Evolutionary conservation across 768 basidiomycete species (phyloP).

Genomic region (Lentinula edodes): DNA sequence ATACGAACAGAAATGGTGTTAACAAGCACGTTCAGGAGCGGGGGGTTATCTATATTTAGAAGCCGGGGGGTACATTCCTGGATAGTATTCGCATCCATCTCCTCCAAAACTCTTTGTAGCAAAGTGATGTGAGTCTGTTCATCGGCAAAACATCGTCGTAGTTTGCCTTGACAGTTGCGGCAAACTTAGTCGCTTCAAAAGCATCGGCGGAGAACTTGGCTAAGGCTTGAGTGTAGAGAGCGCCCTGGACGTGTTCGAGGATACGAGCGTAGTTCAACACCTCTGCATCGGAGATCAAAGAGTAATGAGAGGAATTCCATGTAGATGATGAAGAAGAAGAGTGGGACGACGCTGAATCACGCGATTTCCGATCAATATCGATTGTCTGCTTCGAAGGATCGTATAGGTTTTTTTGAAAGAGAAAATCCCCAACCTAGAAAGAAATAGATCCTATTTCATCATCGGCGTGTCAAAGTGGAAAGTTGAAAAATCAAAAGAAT

Average conservation of each 20-base stretch:
- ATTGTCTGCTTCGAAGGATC: not conserved
- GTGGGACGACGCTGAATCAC: not conserved
- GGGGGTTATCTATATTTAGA: slow-evolving; percentile 29
- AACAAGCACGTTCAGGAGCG: not conserved
- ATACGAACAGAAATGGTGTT: not conserved
- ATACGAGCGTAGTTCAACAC: slow-evolving; percentile 44
- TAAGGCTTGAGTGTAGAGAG: slow-evolving; percentile 42
- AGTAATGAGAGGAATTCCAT: slow-evolving; percentile 50
- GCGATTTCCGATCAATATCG: not conserved
- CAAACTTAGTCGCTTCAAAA: slow-evolving; percentile 46
- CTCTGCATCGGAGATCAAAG: slow-evolving; percentile 2
- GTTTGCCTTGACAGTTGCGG: slow-evolving; percentile 41
- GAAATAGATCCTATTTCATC: slow-evolving; percentile 27
- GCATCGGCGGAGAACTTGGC: slow-evolving; percentile 36
- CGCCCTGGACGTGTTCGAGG: slow-evolving; percentile 42
- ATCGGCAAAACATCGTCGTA: slow-evolving; percentile 49
- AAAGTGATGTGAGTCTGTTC: slow-evolving; percentile 51
- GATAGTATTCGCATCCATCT: slow-evolving; percentile 30
- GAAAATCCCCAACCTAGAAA: slow-evolving; percentile 17
- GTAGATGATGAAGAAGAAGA: slow-evolving; percentile 14
- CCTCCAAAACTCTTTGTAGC: slow-evolving; percentile 41
- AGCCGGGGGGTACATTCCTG: slow-evolving; percentile 54
- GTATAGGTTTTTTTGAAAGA: not conserved
- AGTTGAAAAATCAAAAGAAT: slow-evolving; percentile 27
- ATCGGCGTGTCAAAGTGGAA: too few relatives aligned